Conservation (phyloP, 1,284 basidiomycete genomes). For the Cryptococcus neoformans region DNA sequence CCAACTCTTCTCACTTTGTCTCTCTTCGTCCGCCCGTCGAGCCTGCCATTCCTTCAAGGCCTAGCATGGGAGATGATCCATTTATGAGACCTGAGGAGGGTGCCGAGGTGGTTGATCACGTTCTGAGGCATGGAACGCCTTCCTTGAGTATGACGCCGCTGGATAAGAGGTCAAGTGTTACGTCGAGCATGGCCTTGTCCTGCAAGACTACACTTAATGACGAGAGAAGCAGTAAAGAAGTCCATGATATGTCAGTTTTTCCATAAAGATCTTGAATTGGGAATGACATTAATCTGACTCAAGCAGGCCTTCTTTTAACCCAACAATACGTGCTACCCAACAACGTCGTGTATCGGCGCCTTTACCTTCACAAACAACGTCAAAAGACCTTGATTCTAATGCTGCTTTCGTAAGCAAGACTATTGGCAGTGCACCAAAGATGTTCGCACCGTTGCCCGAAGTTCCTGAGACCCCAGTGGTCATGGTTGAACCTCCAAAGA, state of each 20-base stretch:
- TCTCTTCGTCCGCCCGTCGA: slow-evolving; percentile 5
- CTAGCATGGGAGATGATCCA: slow-evolving; percentile 41
- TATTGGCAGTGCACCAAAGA: slow-evolving; percentile 6
- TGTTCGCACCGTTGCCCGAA: slow-evolving; percentile 1
- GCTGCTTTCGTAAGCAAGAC: slow-evolving; percentile 7
- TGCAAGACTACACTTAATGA: slow-evolving; percentile 18
- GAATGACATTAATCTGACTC: not conserved
- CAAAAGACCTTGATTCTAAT: too few relatives aligned
- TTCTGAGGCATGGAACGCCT: slow-evolving; percentile 12
- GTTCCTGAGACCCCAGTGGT: not conserved
- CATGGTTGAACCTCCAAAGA: slow-evolving; percentile 1
- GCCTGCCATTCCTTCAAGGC: slow-evolving; percentile 15
- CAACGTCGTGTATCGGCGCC: slow-evolving; percentile 7
- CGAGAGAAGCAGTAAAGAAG: slow-evolving; percentile 1
- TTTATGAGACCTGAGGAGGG: slow-evolving; percentile 26
- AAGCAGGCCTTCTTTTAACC: not conserved
- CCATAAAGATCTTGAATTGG: not conserved
- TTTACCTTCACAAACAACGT: slow-evolving; percentile 14
- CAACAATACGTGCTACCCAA: not conserved
- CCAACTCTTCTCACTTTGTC: slow-evolving; percentile 1
- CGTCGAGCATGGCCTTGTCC: slow-evolving; percentile 29
- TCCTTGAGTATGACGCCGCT: slow-evolving; percentile 11
- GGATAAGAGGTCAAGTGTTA: slow-evolving; percentile 17
- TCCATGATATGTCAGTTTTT: not conserved
- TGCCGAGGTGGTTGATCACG: slow-evolving; percentile 26